Base-by-base conservation (phyloP, 2,329 filamentous ascomycete species). In the Cryphonectria nitschkei region DNA sequence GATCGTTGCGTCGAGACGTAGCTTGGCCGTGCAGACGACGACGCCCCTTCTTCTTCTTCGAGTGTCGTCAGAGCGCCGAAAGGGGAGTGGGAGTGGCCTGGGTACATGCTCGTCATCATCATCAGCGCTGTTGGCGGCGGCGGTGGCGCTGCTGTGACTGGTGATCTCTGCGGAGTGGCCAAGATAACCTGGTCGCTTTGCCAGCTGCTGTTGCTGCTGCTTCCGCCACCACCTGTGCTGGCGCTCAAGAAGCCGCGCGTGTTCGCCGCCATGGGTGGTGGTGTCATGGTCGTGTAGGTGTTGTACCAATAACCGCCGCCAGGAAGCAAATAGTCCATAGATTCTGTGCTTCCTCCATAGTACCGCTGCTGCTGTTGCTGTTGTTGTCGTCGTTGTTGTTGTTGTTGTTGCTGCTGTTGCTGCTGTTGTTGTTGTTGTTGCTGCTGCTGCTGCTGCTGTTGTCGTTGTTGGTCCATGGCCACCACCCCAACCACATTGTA, bases 191-290 rank as follows among this genome's bases (percentile, higher is more conserved):
- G 46, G 46, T 50, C 46, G 58, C 22, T 61, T 34, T 61, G 60
- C 19, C 69, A 52, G 50, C 43, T 29, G 65, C 32, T n/a, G 68
- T 19, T 52, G 63, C 13, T 54, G 16, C 5, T 54, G 29, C 37
- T 69, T 41, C 66, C 46, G 8, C 46, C 9, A 5, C 52, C 7
- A 5, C 52, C 7, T 66, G 43, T 46, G 43, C 19, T 50, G 19
- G 46, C 1, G 46, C 9, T n/a, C 22, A 7, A n/a, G 46, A 11
- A 9, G 1, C 46, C 46, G 19, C 22, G 46, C 11, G 46, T n/a
- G 22, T 50, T 50, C 16, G 46, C 16, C 46, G 46, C 11, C 22
- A n/a, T 7, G 16, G 46, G 46, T 3, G 46, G 46, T 3, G 46
- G 46, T 9, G 46, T 19, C 19, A 19, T 50, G 22, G 46, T n/a